Percentiles rank a stretch among this genome's conserved stretches.
Conservation (phyloP, 352 stramenopile species). For the Pseudoperonospora humuli region DNA sequence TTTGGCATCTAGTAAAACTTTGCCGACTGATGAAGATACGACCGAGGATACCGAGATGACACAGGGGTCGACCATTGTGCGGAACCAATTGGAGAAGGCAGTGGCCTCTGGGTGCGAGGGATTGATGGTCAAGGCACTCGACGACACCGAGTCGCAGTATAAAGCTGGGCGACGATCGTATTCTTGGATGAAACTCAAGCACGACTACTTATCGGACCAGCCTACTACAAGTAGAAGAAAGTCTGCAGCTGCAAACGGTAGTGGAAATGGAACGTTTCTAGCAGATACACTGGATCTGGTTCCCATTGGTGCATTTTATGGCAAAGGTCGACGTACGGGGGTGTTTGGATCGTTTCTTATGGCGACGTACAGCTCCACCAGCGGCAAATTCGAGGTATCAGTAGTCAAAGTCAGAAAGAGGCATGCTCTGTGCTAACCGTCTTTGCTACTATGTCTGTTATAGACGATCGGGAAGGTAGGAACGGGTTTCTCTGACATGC, state of each 20-base stretch:
- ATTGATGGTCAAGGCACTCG: slow-evolving; percentile 70
- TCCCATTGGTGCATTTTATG: slow-evolving; percentile 96
- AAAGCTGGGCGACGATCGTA: slow-evolving; percentile 62
- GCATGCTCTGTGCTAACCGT: neutral
- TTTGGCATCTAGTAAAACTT: slow-evolving; percentile 4
- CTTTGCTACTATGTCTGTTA: neutral
- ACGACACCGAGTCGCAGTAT: slow-evolving; percentile 43
- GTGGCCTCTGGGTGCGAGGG: slow-evolving; percentile 66
- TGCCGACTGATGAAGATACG: neutral
- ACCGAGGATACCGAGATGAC: neutral
- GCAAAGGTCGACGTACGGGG: slow-evolving; percentile 90
- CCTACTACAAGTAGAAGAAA: neutral
- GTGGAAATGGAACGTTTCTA: slow-evolving; percentile 48
- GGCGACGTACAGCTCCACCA: slow-evolving; percentile 91
- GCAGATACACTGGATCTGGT: slow-evolving; percentile 95
- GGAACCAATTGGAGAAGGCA: slow-evolving; percentile 35
- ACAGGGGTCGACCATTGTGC: slow-evolving; percentile 13
- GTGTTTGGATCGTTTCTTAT: slow-evolving; percentile 98
- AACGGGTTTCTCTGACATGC: slow-evolving; percentile 97
- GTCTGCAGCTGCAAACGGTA: neutral
- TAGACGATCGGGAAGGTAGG: slow-evolving; percentile 89
- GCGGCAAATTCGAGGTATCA: slow-evolving; percentile 90
- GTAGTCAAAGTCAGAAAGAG: neutral
- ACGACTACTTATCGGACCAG: slow-evolving; percentile 57
- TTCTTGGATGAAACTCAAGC: slow-evolving; percentile 83